Base-by-base conservation (phyloP, 2,329 filamentous ascomycete species). In the Xylariomycetidae sp. region DNA sequence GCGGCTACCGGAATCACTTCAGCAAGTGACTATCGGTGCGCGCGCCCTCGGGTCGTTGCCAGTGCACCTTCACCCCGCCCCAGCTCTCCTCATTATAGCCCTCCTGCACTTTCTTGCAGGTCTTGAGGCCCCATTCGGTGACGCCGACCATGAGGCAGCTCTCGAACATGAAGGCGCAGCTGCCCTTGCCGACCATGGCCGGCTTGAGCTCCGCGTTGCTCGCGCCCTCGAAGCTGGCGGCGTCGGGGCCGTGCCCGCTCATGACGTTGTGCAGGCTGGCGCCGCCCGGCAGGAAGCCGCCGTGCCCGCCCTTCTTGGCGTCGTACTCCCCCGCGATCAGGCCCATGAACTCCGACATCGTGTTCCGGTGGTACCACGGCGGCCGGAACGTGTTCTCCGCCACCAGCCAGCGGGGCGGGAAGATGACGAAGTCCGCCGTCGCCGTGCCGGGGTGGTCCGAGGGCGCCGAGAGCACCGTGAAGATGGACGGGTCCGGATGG, bases 1-100 rank as follows among this genome's bases (percentile, higher is more conserved):
- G n/a, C n/a, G n/a, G n/a, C n/a, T n/a, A n/a, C n/a, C n/a, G n/a
- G n/a, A n/a, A 34, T 31, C 20, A 45, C 32, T 48, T 35, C 17
- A 61, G 35, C 22, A 60, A 34, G 29, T 60, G 54, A 5, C 37
- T 42, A 10, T 51, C 45, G 1, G 32, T 34, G 10, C 22, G 33
- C 6, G 33, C 48, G 2, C 56, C 61, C 22, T 60, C 57, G 0
- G 68, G 65, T 48, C 49, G 50, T 50, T 61, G 60, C 68, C 80
- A 84, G 52, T 82, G 74, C 26, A 77, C 69, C 58, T 75, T 74
- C 32, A 85, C 61, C 0, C 72, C 72, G 18, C 69, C 78, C 87
- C 87, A 95, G 55, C 84, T 89, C 65, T 93, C 83, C 37, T 79
- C 76, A 53, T 78, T 88, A 52, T 92, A 93, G 36, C 74, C 74